phyloP scores from a whole-genome alignment of 306 rosid species.

The Psophocarpus tetragonolobus region DNA sequence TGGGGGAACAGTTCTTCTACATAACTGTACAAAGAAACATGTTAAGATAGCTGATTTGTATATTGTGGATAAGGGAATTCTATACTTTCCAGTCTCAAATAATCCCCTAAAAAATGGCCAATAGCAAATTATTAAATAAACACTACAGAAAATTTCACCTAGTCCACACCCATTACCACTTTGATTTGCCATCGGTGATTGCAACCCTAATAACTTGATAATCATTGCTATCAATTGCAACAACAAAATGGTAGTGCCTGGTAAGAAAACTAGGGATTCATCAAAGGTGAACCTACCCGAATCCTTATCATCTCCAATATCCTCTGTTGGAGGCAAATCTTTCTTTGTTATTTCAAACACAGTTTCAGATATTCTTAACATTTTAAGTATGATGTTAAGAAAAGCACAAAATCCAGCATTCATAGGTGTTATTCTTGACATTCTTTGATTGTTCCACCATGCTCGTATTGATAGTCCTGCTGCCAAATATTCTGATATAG shows the following conservation, averaged over 20 bases:
- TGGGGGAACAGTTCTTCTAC: background rate
- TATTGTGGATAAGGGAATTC: constrained; percentile 57
- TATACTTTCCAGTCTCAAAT: constrained; percentile 55
- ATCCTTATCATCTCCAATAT: background rate
- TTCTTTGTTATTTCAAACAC: constrained; percentile 62
- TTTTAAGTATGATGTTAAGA: constrained; percentile 39
- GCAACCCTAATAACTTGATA: constrained; percentile 37
- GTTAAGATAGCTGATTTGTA: constrained; percentile 47
- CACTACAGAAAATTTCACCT: constrained; percentile 49
- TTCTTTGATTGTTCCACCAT: constrained; percentile 82
- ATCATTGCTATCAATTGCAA: constrained; percentile 46
- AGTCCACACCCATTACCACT: constrained; percentile 41
- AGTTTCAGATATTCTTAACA: constrained; percentile 46
- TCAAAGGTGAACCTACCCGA: constrained; percentile 52
- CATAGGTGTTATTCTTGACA: constrained; percentile 48
- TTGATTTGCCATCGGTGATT: background rate
- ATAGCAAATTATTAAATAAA: constrained; percentile 47
- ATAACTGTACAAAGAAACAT: constrained; percentile 41
- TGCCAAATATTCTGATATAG: constrained; percentile 38
- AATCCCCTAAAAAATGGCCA: constrained; percentile 67
- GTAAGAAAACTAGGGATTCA: constrained; percentile 54
- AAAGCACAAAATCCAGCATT: constrained; percentile 53
- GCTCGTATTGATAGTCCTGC: constrained; percentile 46
- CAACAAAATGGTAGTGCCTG: constrained; percentile 61
- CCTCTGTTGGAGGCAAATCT: constrained; percentile 33